Evolutionary conservation across 1,284 basidiomycete species (phyloP), one percentile per base, ranked within the genome.

Genomic region (Cutaneotrichosporon mucoides): DNA sequence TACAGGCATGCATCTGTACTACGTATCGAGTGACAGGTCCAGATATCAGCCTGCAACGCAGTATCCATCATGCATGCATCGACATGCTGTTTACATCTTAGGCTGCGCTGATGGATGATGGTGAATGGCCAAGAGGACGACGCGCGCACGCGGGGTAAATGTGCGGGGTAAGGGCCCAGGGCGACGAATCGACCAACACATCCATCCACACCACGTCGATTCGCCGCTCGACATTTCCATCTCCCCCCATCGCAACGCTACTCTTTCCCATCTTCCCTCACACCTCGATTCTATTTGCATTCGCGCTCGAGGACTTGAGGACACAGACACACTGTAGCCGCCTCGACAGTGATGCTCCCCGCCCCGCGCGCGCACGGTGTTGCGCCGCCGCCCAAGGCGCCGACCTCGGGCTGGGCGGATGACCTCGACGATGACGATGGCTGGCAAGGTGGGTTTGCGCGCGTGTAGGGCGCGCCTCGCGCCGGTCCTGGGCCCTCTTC

Each of bases 401-500:
- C 24, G 24, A 24, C 24, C 16, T 68, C 66, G 67, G 60, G 65
- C 46, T 64, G 70, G 38, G 69, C 73, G 55, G 73, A 77, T 61
- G 75, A 76, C 59, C 61, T 58, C 38, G 75, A 77, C 57, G 75
- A 76, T 61, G 64, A 66, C 38, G 75, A 77, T 51, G 73, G 73
- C n/a, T 77, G 75, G 75, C 73, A 77, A 56, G 75, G 75, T 76
- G 55, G 56, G 75, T 68, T 52, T 72, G 67, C 10, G 13, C 6
- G 38, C 2, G 24, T n/a, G n/a, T n/a, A 24, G 24, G 24, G 24
- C 24, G 24, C 41, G 9, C 4, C 24, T 9, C n/a, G n/a, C 35
- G 47, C 47, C 10, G 10, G 6, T 13, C 10, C 15, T 35, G 35
- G 12, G 35, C 15, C 10, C 47, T 6, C n/a, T 24, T 24, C 2